These are phyloP conservation scores for Citrus reticulata DNA, from an alignment of 345 rosid genomes.

Conservation along the genomic window DNA sequence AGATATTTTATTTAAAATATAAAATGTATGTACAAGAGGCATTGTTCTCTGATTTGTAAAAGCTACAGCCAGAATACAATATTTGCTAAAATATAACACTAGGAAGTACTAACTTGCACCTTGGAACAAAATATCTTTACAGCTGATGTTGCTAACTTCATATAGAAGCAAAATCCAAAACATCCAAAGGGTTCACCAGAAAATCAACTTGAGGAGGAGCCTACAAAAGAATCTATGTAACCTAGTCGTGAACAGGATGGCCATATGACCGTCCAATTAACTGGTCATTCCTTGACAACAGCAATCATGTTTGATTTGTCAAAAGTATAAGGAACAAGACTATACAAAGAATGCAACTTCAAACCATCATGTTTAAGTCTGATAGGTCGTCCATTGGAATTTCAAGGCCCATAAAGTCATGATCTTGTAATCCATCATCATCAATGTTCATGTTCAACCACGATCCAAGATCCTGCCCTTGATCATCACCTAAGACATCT, in stretches of 20 bases:
- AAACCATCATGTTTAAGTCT: slow-evolving; percentile 96
- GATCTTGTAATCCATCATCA: slow-evolving; percentile 83
- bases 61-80: slow-evolving; percentile 52
- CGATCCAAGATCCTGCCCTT: slow-evolving; percentile 80
- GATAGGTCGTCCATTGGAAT: slow-evolving; percentile 99
- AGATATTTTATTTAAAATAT: slow-evolving; percentile 59
- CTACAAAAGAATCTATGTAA: slow-evolving; percentile 75
- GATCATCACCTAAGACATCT: slow-evolving; percentile 58
- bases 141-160: slow-evolving; percentile 53
- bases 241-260: slow-evolving; percentile 51
- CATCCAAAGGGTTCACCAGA: slow-evolving; percentile 46
- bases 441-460: slow-evolving; percentile 97
- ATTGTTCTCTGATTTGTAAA: slow-evolving; percentile 52
- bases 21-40: slow-evolving; percentile 82
- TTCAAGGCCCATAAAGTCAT: slow-evolving; percentile 91
- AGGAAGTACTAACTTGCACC: slow-evolving; percentile 45
- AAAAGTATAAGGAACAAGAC: slow-evolving; percentile 80
- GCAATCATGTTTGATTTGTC: slow-evolving; percentile 44
- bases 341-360: slow-evolving; percentile 64
- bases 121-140: slow-evolving; percentile 56
- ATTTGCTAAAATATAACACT: slow-evolving; percentile 47
- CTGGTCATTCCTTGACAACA: slow-evolving; percentile 55
- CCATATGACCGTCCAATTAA: slow-evolving; percentile 43
- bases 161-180: slow-evolving; percentile 41
- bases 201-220: slow-evolving; percentile 40